Evolutionary conservation across 2,329 filamentous ascomycete species (phyloP).

Genomic region (Cryoendolithus antarcticus): DNA sequence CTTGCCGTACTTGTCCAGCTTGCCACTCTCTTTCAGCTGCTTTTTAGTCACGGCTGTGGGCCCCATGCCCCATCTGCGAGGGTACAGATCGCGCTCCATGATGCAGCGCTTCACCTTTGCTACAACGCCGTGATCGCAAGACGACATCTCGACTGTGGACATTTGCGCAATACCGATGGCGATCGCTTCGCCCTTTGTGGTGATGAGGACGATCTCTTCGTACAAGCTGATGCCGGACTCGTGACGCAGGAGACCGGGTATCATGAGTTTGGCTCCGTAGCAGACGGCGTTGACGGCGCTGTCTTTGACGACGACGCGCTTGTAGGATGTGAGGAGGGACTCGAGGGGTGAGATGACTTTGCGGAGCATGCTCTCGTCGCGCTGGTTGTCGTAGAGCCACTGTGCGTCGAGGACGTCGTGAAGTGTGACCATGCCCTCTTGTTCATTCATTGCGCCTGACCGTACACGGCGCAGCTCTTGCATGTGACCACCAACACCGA

Average conservation of each 20-base stretch:
- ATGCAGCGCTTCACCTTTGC: slow-evolving; percentile 99
- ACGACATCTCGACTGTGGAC: slow-evolving; percentile 93
- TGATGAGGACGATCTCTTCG: slow-evolving; percentile 96
- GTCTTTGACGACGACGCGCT: slow-evolving; percentile 96
- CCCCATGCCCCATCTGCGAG: slow-evolving; percentile 88
- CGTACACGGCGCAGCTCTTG: slow-evolving; percentile 92
- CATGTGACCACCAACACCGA: slow-evolving; percentile 91
- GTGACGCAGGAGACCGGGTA: slow-evolving; percentile 87
- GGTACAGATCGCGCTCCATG: slow-evolving; percentile 98
- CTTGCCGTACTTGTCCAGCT: slow-evolving; percentile 94
- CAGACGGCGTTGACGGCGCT: slow-evolving; percentile 93
- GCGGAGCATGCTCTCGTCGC: slow-evolving; percentile 85
- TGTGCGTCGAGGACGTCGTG: slow-evolving; percentile 94
- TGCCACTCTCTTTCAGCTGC: slow-evolving; percentile 97
- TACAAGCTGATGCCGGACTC: slow-evolving; percentile 85
- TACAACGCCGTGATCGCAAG: slow-evolving; percentile 93
- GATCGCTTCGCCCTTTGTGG: slow-evolving; percentile 97
- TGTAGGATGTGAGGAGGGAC: slow-evolving; percentile 83
- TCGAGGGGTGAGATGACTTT: slow-evolving; percentile 86
- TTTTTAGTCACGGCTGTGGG: slow-evolving; percentile 94
- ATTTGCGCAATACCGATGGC: slow-evolving; percentile 93
- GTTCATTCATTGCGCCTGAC: slow-evolving; percentile 89
- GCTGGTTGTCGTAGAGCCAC: slow-evolving; percentile 90
- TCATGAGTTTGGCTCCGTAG: slow-evolving; percentile 98
- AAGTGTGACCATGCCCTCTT: slow-evolving; percentile 76